These are phyloP conservation scores for Fusarium dimerum DNA, from an alignment of 2,329 filamentous ascomycete species.

Conservation along the genomic window DNA sequence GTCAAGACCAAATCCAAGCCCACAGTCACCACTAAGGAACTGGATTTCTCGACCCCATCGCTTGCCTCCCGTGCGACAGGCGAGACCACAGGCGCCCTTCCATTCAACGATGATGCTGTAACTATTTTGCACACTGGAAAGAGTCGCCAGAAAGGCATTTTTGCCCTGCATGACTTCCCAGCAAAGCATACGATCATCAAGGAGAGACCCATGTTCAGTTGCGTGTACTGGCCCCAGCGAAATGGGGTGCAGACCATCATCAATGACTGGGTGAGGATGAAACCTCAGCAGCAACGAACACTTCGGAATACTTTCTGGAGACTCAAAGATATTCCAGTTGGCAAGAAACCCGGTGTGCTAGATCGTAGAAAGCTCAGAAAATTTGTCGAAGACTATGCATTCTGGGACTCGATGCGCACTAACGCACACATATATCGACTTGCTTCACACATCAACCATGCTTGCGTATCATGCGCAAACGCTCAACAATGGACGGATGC, in stretches of 20 bases:
- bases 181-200: conserved; percentile 14
- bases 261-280: conserved; percentile 17
- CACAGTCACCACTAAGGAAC: not conserved
- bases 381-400: conserved; percentile 30
- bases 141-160: conserved; percentile 20
- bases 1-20: not conserved
- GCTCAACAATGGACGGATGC: conserved; percentile 17
- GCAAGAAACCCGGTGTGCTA: not conserved
- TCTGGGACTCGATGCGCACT: conserved; percentile 8
- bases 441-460: conserved; percentile 35
- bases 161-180: conserved; percentile 11
- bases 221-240: conserved; percentile 8
- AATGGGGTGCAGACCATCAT: conserved; percentile 3
- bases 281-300: not conserved
- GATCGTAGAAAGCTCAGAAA: conserved; percentile 13
- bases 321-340: conserved; percentile 11
- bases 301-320: conserved; percentile 7
- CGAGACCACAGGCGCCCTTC: not conserved
- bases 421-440: conserved; percentile 20
- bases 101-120: conserved; percentile 13
- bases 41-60: not conserved
- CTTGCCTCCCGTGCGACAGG: not conserved
- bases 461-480: conserved; percentile 33
- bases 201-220: conserved; percentile 20
- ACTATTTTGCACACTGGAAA: conserved; percentile 5